Evolutionary conservation across 1,284 basidiomycete genomes (phyloP), one percentile per base, ranked within the genome.

Genomic region (Ganoderma sinense): DNA sequence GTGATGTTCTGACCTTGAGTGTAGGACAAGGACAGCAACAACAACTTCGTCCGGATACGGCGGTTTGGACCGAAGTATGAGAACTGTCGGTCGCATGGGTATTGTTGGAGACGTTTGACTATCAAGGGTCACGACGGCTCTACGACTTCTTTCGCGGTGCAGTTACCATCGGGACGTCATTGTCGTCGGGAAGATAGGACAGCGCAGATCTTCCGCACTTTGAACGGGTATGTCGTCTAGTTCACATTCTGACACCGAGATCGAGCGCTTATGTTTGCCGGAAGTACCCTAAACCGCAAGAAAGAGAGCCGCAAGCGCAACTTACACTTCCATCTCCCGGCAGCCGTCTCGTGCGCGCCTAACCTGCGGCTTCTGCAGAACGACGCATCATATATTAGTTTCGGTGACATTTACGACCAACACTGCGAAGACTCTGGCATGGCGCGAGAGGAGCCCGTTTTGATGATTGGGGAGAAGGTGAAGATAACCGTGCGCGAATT

Each of bases 281-380:
- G 36, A 39, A 97, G 97, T 53, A 92, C 94, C 23, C 84, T 98
- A 68, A 84, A 85, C 61, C 92, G 94, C 71, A 94, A 97, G 81
- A 99, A 98, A 80, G 97, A 99, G 82, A 95, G 91, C 53, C 89
- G 97, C 64, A 97, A 97, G 77, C 91, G 98, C 59, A 97, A 97
- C 76, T 86, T 99, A 33, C 86, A 87, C 64, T 99, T 99, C 88
- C 94, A 98, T 78, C 85, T 99, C 36, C 98, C 98, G 1, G 89
- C 92, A 1, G 92, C 94, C 4, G 86, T 99, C 48, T 94, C 96
- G 0, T 93, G 97, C 73, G 94, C 94, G 60, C 93, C 95, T 0
- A 91, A 86, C 73, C 87, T 98, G 51, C 93, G 98, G 51, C 84
- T 99, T 55, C 88, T 98, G 68, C 95, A 98, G 80, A 95, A 93